phyloP scores from a whole-genome alignment of 371 early-diverging fungal genomes.

The Mortierella sp. region DNA sequence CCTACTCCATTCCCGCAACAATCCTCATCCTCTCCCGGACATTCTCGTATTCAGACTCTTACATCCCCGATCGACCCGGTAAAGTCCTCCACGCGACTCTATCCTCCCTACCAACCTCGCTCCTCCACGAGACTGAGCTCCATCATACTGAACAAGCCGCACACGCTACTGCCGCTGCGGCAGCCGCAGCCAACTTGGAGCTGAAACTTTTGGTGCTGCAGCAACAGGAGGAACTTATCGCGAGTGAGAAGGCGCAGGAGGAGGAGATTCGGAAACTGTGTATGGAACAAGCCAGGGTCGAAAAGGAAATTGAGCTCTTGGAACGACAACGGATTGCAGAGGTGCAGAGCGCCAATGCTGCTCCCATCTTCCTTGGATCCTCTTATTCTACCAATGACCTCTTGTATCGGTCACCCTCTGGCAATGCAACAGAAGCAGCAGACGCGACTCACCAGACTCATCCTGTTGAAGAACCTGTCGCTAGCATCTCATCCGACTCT shows the following conservation, averaged over 20 bases:
- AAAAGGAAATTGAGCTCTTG: slow-evolving; percentile 18
- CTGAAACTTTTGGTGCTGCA: slow-evolving; percentile 87
- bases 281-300: slow-evolving; percentile 61
- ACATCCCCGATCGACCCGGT: slow-evolving; percentile 60
- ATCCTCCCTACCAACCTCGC: slow-evolving; percentile 88
- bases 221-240: slow-evolving; percentile 95
- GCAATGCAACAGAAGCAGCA: neutral
- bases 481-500: neutral
- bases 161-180: slow-evolving; percentile 70
- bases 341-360: slow-evolving; percentile 3
- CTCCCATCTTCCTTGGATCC: slow-evolving; percentile 3
- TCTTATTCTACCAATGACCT: neutral
- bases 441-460: neutral
- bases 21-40: slow-evolving; percentile 92
- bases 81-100: slow-evolving; percentile 93
- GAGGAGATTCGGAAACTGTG: slow-evolving; percentile 62
- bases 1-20: slow-evolving; percentile 92
- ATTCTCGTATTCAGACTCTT: slow-evolving; percentile 81
- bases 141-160: slow-evolving; percentile 83
- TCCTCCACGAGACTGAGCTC: slow-evolving; percentile 89
- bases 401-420: neutral
- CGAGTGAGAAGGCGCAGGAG: slow-evolving; percentile 86
- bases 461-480: neutral
- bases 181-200: slow-evolving; percentile 65
- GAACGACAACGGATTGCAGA: slow-evolving; percentile 32